Conservation (phyloP, 1,139 yeast genomes). For the Lodderomyces margitis region DNA sequence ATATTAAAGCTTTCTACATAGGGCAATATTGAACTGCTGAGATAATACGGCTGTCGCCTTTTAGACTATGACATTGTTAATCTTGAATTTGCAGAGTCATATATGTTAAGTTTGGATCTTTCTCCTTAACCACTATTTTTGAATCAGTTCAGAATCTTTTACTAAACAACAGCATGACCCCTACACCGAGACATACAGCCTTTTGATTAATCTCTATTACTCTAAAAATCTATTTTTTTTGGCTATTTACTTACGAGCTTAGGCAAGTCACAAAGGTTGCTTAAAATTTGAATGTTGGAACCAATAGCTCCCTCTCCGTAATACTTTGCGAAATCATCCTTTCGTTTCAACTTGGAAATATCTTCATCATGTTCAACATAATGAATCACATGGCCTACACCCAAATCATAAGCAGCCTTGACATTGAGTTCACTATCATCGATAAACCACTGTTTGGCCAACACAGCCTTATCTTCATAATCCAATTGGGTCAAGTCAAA, state of each 20-base stretch:
- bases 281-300: constrained; percentile 3
- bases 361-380: constrained; percentile 53
- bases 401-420: constrained; percentile 51
- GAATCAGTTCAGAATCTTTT: background rate
- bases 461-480: constrained; percentile 35
- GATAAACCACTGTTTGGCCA: constrained; percentile 52
- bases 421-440: constrained; percentile 79
- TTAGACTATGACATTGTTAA: background rate
- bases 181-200: background rate
- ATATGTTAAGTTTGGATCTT: background rate
- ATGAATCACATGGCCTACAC: constrained; percentile 56
- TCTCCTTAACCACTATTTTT: background rate
- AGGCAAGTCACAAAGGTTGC: constrained; percentile 2
- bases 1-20: too few relatives aligned
- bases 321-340: constrained; percentile 32
- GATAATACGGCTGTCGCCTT: too few relatives aligned
- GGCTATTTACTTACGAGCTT: constrained; percentile 1
- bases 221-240: background rate
- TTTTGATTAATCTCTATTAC: background rate
- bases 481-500: constrained; percentile 62
- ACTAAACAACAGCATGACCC: background rate
- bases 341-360: constrained; percentile 26
- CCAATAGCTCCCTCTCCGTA: constrained; percentile 29
- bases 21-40: too few relatives aligned
- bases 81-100: background rate